phyloP scores from a whole-genome alignment of 2,329 filamentous ascomycete genomes.

The Scopulariopsis brevicaulis region DNA sequence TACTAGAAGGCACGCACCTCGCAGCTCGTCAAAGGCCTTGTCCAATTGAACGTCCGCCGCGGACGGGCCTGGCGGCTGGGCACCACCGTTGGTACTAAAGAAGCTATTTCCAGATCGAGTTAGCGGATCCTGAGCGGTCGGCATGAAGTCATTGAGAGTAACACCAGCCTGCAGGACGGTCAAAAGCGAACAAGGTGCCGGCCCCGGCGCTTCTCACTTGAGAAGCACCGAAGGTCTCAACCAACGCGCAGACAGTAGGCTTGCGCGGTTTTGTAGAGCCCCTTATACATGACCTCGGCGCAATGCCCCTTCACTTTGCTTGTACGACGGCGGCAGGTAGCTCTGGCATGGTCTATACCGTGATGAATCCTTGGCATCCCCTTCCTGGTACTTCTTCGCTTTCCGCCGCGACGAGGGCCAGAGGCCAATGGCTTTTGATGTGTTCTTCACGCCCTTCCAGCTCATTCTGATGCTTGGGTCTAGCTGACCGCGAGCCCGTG shows the following conservation, averaged over 20 bases:
- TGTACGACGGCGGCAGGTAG: neutral
- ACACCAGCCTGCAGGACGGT: neutral
- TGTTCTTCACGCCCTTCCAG: constrained; percentile 24
- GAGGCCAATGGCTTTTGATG: constrained; percentile 18
- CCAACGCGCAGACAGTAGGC: neutral
- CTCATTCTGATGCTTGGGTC: constrained; percentile 17
- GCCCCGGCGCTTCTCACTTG: neutral
- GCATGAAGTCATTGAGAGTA: neutral
- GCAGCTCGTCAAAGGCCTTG: constrained; percentile 35
- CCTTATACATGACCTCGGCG: neutral
- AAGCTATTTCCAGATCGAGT: constrained; percentile 15
- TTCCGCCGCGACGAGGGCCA: constrained; percentile 19
- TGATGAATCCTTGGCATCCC: constrained; percentile 1
- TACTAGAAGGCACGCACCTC: constrained; percentile 21
- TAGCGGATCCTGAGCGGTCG: neutral
- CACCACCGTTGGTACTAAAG: constrained; percentile 10
- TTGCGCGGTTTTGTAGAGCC: neutral
- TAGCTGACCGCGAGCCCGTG: constrained; percentile 1
- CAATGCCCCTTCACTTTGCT: neutral
- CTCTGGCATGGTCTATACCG: neutral
- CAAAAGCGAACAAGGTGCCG: neutral
- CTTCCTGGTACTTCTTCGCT: constrained; percentile 3
- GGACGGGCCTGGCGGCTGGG: neutral
- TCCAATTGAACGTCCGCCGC: constrained; percentile 25
- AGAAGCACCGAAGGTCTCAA: neutral